Conservation (phyloP, 2,329 filamentous ascomycete genomes). For the Colletotrichum karsti region DNA sequence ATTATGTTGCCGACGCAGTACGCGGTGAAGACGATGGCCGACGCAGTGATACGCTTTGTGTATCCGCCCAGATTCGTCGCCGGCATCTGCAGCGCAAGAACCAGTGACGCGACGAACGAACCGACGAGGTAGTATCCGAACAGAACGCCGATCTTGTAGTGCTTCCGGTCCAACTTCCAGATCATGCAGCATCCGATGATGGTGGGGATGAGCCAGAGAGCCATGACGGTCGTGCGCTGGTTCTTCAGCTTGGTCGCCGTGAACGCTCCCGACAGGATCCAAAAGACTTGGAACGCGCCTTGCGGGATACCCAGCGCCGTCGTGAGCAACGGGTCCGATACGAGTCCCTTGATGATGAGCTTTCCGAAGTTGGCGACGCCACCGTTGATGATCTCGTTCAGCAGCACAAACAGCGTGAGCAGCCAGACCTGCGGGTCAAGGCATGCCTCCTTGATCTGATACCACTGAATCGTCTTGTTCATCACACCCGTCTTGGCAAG, state of each 20-base stretch:
- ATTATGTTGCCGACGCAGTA: conserved; percentile 57
- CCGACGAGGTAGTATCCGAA: conserved; percentile 61
- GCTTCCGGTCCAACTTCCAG: conserved; percentile 53
- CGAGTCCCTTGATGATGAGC: conserved; percentile 43
- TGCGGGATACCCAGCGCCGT: conserved; percentile 63
- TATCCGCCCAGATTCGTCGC: conserved; percentile 57
- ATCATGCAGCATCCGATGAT: conserved; percentile 57
- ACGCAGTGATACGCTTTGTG: conserved; percentile 54
- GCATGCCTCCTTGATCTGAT: conserved; percentile 57
- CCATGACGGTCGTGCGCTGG: conserved; percentile 60
- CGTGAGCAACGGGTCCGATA: conserved; percentile 44
- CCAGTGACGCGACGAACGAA: conserved; percentile 58
- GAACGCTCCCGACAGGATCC: conserved; percentile 60
- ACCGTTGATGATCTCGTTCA: conserved; percentile 53
- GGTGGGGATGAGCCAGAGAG: conserved; percentile 58
- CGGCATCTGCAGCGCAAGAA: conserved; percentile 61
- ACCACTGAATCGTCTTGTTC: conserved; percentile 55
- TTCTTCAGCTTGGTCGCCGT: conserved; percentile 60
- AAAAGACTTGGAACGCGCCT: conserved; percentile 62
- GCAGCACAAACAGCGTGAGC: conserved; percentile 59
- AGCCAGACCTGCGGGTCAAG: conserved; percentile 68
- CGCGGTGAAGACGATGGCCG: conserved; percentile 54
- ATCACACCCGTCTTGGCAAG: conserved; percentile 58
- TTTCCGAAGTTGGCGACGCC: conserved; percentile 48
- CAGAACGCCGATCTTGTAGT: conserved; percentile 54